phyloP scores from a whole-genome alignment of 345 rosid species.

The Euphorbia pulcherrima region DNA sequence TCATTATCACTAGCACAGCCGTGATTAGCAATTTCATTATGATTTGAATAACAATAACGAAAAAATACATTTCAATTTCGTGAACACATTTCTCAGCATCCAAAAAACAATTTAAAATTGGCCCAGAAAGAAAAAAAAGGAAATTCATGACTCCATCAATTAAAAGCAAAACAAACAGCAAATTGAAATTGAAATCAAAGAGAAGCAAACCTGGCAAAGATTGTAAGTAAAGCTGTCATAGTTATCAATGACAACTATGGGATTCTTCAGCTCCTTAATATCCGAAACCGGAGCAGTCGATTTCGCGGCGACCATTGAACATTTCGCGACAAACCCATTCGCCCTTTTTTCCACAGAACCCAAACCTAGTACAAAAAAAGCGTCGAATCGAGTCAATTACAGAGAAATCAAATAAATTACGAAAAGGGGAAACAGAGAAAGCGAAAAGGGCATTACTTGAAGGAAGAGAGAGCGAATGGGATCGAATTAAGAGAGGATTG shows the following conservation, averaged over 20 bases:
- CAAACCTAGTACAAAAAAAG: conserved; percentile 34
- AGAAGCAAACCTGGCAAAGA: conserved; percentile 74
- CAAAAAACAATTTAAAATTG: not conserved
- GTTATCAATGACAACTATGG: conserved; percentile 82
- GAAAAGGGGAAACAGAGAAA: not conserved
- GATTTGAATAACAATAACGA: not conserved
- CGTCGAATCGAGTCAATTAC: not conserved
- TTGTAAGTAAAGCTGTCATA: conserved; percentile 95
- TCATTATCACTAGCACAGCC: not conserved
- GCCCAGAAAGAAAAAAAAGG: not conserved
- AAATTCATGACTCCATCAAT: not conserved
- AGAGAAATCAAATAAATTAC: not conserved
- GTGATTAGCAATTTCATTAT: not conserved
- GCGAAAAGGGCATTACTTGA: conserved; percentile 17
- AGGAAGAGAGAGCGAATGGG: conserved; percentile 1
- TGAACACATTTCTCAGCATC: not conserved
- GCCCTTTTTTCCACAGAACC: conserved; percentile 35
- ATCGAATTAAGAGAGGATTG: not conserved
- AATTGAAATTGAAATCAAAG: not conserved
- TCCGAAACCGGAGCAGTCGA: conserved; percentile 28
- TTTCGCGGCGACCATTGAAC: conserved; percentile 36
- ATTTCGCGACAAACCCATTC: conserved; percentile 35
- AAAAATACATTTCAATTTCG: not conserved
- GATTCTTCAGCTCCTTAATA: conserved; percentile 34
- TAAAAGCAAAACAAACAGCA: not conserved